Evolutionary conservation across 345 rosid species (phyloP).

Genomic region (Syzygium aromaticum): DNA sequence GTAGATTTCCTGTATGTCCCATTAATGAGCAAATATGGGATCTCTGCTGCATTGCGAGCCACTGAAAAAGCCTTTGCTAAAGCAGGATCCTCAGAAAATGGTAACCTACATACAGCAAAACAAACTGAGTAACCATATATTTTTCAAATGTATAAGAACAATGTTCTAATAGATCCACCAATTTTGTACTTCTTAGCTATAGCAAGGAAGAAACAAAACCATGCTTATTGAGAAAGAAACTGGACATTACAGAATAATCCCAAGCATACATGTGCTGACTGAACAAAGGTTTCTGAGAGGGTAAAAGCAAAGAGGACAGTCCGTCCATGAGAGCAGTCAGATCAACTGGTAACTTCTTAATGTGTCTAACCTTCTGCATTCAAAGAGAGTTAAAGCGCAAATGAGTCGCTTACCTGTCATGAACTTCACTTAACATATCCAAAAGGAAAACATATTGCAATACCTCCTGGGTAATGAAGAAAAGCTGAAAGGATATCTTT

Average conservation of each 20-base stretch:
- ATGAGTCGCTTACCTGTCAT: not conserved
- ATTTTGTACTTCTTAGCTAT: not conserved
- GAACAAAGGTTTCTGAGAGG: constrained; percentile 77
- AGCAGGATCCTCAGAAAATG: constrained; percentile 97
- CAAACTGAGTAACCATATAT: not conserved
- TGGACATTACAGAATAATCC: not conserved
- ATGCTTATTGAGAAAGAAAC: not conserved
- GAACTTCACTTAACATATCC: not conserved
- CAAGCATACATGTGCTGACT: constrained; percentile 57
- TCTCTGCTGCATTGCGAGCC: constrained; percentile 93
- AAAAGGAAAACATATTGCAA: not conserved
- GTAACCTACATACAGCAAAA: constrained; percentile 41
- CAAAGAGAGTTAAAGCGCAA: constrained; percentile 7
- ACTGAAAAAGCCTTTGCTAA: constrained; percentile 98
- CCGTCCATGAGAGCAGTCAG: constrained; percentile 68
- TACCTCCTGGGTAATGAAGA: constrained; percentile 94
- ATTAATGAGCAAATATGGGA: constrained; percentile 87
- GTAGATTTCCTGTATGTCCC: constrained; percentile 92
- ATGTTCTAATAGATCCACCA: not conserved
- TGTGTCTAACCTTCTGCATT: constrained; percentile 59
- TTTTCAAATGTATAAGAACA: not conserved
- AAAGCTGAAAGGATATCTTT: constrained; percentile 84
- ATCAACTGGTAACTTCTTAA: constrained; percentile 78
- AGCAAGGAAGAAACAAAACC: not conserved
- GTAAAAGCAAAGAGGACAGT: constrained; percentile 76